Evolutionary conservation across 495 filamentous ascomycete species (phyloP), one percentile per base, ranked within the genome.

Genomic region (Gamarada debralockiae): DNA sequence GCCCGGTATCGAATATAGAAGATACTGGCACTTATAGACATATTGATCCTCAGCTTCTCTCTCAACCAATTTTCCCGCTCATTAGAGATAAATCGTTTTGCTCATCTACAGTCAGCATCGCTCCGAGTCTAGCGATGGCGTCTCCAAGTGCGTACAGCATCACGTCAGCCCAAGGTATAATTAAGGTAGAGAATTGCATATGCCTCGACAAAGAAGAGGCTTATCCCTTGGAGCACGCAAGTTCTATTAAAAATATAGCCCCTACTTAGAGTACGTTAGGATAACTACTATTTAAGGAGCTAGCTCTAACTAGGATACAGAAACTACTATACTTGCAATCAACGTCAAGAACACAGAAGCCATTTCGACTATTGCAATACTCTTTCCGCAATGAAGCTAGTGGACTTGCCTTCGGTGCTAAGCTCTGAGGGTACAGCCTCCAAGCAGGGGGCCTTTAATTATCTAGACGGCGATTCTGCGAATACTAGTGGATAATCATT

Each of bases 301-400:
- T 42, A 20, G 18, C 18, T 42, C 39, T 42, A 42, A 42, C 39
- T 42, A 42, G 18, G 39, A 20, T 20, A 42, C 39, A 42, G 39
- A 20, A 13, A 20, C 39, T 42, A 42, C n/a, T n/a, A n/a, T n/a
- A n/a, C n/a, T n/a, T n/a, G n/a, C 17, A 42, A 42, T 20, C 18
- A 42, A 42, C 17, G 17, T 6, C 17, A 42, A 8, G 8, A 42
- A 42, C 18, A 13, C 12, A 8, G 17, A 42, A 6, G 39, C 10
- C 8, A 42, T 42, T 42, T 20, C 17, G 18, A 14, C 39, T 42
- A 42, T 42, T 14, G 31, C n/a, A 34, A 34, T n/a, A 34, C 31
- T 34, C n/a, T 34, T 34, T 34, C 31, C 31, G n/a, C 31, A 8
- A 34, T 34, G 31, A 34, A 34, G 31, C 31, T 34, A 34, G 31